Percentiles rank a stretch among this genome's conserved stretches.
Evolutionary conservation across 2,329 filamentous ascomycete species (phyloP).

Genomic region (Cladorrhinum sp.): DNA sequence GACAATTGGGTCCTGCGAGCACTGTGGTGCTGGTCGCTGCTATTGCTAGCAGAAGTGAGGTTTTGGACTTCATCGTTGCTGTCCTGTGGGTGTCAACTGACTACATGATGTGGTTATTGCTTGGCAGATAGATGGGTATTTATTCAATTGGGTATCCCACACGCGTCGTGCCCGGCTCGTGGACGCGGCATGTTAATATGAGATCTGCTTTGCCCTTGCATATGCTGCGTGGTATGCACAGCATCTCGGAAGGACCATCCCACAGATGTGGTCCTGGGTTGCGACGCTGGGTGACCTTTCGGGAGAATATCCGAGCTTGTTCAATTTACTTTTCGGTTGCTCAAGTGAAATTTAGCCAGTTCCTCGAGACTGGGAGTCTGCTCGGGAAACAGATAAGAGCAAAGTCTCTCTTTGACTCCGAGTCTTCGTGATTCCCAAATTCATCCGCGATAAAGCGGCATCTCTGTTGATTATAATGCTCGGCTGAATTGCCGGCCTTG

Average conservation of each 20-base stretch:
- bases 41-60: conserved; percentile 24
- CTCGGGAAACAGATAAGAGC: background rate
- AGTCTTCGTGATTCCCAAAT: background rate
- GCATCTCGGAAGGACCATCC: background rate
- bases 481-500: background rate
- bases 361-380: background rate
- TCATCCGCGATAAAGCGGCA: background rate
- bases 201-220: background rate
- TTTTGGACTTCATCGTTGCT: background rate
- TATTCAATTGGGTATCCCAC: background rate
- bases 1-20: conserved; percentile 32
- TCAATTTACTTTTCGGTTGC: too few species aligned
- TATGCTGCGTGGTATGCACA: background rate
- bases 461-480: background rate
- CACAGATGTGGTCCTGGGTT: background rate
- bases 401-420: background rate
- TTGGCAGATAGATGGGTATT: background rate
- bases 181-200: background rate
- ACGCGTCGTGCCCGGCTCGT: background rate
- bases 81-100: too few species aligned
- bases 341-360: background rate
- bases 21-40: conserved; percentile 4
- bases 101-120: background rate
- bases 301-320: background rate
- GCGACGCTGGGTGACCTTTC: background rate